Evolutionary conservation across 495 filamentous ascomycete genomes (phyloP).

Genomic region (Hyaloscypha finlandica): DNA sequence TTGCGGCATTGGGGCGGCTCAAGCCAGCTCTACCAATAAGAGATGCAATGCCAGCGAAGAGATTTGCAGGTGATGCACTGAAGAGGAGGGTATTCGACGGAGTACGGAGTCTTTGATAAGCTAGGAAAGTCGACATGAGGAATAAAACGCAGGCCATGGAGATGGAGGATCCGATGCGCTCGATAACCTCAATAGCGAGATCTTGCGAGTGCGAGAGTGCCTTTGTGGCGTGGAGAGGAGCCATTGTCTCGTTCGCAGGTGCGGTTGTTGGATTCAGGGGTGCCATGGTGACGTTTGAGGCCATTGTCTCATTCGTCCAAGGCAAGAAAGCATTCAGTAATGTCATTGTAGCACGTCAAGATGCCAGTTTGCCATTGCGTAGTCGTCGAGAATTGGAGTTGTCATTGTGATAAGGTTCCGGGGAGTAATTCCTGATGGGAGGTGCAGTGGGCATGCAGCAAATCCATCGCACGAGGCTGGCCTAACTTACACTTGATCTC

Average conservation of each 20-base stretch:
- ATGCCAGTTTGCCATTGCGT: too few relatives aligned
- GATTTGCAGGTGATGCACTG: constrained; percentile 80
- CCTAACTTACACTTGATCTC: too few relatives aligned
- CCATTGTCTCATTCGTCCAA: neutral
- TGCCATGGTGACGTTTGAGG: neutral
- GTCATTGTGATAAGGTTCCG: too few relatives aligned
- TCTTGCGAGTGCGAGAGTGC: neutral
- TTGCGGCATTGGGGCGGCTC: constrained; percentile 48
- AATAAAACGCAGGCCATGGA: constrained; percentile 69
- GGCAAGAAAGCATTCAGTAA: neutral
- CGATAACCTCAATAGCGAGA: constrained; percentile 32
- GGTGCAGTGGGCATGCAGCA: too few relatives aligned
- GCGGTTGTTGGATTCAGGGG: neutral
- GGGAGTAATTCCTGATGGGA: too few relatives aligned
- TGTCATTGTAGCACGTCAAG: neutral
- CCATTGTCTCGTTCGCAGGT: neutral
- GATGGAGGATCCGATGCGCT: constrained; percentile 53
- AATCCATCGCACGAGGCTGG: too few relatives aligned
- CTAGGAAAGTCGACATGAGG: constrained; percentile 69
- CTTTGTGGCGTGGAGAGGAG: neutral
- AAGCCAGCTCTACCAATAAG: constrained; percentile 62
- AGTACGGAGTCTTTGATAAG: constrained; percentile 62
- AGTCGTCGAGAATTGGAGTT: too few relatives aligned
- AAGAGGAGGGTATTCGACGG: constrained; percentile 83
- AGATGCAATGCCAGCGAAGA: constrained; percentile 74